Percentiles rank a stretch among this genome's conserved stretches.
phyloP scores from a whole-genome alignment of 2,329 filamentous ascomycete genomes.

The Myriosclerotinia curreyana region DNA sequence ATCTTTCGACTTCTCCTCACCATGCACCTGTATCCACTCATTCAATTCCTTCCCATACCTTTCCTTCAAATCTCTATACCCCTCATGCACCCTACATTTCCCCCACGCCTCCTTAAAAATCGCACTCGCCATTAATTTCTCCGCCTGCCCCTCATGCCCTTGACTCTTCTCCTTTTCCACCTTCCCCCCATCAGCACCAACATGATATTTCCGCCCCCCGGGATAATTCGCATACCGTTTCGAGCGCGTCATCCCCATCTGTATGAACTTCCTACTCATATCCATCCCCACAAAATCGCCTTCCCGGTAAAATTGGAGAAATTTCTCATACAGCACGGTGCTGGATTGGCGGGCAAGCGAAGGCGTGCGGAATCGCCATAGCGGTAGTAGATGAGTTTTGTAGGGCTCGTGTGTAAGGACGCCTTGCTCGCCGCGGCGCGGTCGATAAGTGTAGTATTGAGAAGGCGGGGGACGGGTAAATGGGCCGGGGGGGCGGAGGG shows the following conservation, averaged over 20 bases:
- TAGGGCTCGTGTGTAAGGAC: conserved; percentile 63
- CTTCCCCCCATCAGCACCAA: conserved; percentile 32
- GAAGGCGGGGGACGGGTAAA: conserved; percentile 4
- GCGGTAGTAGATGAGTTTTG: conserved; percentile 56
- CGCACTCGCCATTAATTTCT: conserved; percentile 50
- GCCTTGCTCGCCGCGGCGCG: conserved; percentile 58
- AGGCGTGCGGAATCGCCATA: conserved; percentile 57
- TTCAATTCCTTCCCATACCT: conserved; percentile 4
- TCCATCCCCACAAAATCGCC: conserved; percentile 63
- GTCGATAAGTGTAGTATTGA: conserved; percentile 37
- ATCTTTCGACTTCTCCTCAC: not conserved
- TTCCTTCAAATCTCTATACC: conserved; percentile 3
- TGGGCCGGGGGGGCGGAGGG: not conserved
- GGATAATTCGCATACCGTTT: conserved; percentile 57
- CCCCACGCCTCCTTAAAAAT: conserved; percentile 51
- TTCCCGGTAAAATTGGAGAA: conserved; percentile 49
- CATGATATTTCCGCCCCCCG: conserved; percentile 53
- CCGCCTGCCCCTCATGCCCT: conserved; percentile 46
- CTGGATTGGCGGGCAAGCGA: conserved; percentile 50
- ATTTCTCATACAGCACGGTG: conserved; percentile 50
- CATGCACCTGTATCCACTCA: not conserved
- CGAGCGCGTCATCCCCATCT: conserved; percentile 64
- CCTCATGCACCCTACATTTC: conserved; percentile 4
- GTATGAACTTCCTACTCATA: conserved; percentile 61
- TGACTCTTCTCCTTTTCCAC: conserved; percentile 43